phyloP scores from a whole-genome alignment of 345 rosid species.

The Acer negundo region DNA sequence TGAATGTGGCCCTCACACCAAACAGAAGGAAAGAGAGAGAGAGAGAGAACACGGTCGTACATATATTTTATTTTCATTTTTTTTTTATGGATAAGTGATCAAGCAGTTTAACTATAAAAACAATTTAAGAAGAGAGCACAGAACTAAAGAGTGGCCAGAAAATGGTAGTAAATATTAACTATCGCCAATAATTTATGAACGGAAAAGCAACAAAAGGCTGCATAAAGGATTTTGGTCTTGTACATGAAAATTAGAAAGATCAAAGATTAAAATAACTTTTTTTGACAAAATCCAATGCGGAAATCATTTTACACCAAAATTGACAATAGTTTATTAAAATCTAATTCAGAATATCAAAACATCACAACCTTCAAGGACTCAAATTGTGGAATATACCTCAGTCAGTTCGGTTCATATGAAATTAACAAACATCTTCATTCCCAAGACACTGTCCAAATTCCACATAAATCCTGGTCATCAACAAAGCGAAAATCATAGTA shows the following conservation, averaged over 20 bases:
- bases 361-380: not conserved
- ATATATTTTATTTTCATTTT: not conserved
- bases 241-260: not conserved
- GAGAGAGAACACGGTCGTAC: not conserved
- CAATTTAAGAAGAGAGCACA: not conserved
- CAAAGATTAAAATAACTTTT: not conserved
- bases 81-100: not conserved
- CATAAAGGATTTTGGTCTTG: not conserved
- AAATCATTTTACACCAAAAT: not conserved
- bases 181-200: not conserved
- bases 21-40: not conserved
- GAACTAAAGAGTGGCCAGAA: not conserved
- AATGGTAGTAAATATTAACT: not conserved
- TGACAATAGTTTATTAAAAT: not conserved
- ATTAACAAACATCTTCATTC: not conserved
- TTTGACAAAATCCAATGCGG: not conserved
- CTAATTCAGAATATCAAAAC: not conserved
- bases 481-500: not conserved
- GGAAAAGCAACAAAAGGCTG: not conserved
- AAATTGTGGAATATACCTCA: not conserved
- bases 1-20: not conserved
- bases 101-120: not conserved
- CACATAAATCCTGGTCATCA: conserved; percentile 3
- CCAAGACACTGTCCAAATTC: not conserved
- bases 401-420: not conserved